Evolutionary conservation across 2,329 filamentous ascomycete species (phyloP).

Genomic region (Diaporthe ampelina): DNA sequence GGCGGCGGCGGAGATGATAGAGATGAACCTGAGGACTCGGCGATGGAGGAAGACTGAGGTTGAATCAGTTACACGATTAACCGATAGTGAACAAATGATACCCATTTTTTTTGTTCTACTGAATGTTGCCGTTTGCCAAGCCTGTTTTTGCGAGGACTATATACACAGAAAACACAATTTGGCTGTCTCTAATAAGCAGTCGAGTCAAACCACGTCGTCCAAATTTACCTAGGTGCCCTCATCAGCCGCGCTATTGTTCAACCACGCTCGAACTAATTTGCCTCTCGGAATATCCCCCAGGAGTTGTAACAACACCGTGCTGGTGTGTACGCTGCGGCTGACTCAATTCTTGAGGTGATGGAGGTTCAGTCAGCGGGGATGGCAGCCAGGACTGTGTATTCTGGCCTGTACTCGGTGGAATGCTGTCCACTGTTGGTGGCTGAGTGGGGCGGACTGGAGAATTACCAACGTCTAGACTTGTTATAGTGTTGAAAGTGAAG

Average conservation of each 20-base stretch:
- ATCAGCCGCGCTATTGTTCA: background rate
- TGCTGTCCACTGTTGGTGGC: background rate
- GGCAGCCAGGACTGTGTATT: background rate
- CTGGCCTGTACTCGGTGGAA: background rate
- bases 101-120: slow-evolving; percentile 18
- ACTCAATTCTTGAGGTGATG: background rate
- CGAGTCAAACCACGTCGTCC: too few species aligned
- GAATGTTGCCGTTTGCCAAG: background rate
- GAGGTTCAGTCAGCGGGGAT: background rate
- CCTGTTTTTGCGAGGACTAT: background rate
- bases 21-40: slow-evolving; percentile 42
- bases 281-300: background rate
- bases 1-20: slow-evolving; percentile 43
- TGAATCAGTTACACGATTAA: background rate
- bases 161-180: background rate
- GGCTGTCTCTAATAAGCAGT: too few species aligned
- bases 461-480: background rate
- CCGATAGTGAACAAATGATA: slow-evolving; percentile 34
- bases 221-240: too few species aligned
- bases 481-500: background rate
- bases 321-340: background rate
- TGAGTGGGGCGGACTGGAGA: background rate
- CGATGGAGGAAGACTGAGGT: slow-evolving; percentile 44
- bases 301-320: background rate
- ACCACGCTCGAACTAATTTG: background rate